Evolutionary conservation across 225 moss, liverwort and hornwort genomes (phyloP).

Genomic region (Physcomitrellopsis africana): DNA sequence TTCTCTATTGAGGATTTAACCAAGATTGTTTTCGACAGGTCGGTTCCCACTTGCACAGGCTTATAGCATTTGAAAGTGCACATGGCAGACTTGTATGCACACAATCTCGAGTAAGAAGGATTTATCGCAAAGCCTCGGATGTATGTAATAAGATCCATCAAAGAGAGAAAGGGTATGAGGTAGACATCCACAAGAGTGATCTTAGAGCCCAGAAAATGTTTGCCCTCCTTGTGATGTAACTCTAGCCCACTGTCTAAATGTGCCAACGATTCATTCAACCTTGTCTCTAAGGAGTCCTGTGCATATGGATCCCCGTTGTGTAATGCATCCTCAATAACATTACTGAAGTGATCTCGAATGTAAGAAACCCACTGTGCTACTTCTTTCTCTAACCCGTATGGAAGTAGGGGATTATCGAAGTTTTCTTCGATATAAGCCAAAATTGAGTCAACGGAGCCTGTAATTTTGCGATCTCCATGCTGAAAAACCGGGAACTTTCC

Average conservation of each 20-base stretch:
- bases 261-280: conserved; percentile 60
- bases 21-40: conserved; percentile 56
- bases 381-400: conserved; percentile 54
- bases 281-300: conserved; percentile 57
- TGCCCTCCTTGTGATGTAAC: conserved; percentile 25
- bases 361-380: conserved; percentile 74
- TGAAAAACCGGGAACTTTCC: conserved; percentile 68
- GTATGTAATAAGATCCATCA: conserved; percentile 70
- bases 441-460: conserved; percentile 70
- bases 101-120: conserved; percentile 38
- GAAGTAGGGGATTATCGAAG: conserved; percentile 66
- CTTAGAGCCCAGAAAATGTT: conserved; percentile 59
- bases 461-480: conserved; percentile 64
- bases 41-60: conserved; percentile 74
- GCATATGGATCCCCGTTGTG: conserved; percentile 82
- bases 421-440: conserved; percentile 71
- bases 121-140: conserved; percentile 64
- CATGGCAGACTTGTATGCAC: conserved; percentile 63
- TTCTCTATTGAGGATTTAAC: conserved; percentile 65
- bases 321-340: conserved; percentile 58
- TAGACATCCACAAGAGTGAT: conserved; percentile 87
- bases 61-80: conserved; percentile 63
- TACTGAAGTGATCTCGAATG: conserved; percentile 66
- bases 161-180: conserved; percentile 72
- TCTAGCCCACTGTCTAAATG: conserved; percentile 53